A percentile compares a stretch with the other conserved stretches of the same genome.
These are phyloP conservation scores for Cordyceps farinosa DNA, from an alignment of 2,329 filamentous ascomycete species.

Conservation along the genomic window DNA sequence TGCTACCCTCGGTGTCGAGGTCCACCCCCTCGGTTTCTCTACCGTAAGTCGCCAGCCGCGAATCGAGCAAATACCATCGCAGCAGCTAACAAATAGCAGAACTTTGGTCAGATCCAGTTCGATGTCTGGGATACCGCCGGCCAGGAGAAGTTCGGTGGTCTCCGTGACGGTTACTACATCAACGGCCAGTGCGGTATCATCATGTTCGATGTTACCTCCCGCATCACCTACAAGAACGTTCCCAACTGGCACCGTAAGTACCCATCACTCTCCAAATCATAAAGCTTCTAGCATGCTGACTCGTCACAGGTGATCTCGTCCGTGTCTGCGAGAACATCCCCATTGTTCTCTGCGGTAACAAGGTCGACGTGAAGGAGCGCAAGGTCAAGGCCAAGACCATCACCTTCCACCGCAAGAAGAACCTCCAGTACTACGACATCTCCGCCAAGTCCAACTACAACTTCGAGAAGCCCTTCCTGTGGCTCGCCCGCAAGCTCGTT, in stretches of 20 bases:
- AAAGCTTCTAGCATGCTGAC: not conserved
- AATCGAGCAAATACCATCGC: conserved; percentile 23
- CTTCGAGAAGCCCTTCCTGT: conserved; percentile 99
- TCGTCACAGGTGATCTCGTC: conserved; percentile 77
- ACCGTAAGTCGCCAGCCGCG: conserved; percentile 66
- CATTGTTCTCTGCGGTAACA: conserved; percentile 98
- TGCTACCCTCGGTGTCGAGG: conserved; percentile 97
- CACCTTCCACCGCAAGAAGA: conserved; percentile 99
- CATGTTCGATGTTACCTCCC: conserved; percentile 99
- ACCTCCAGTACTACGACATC: conserved; percentile 99
- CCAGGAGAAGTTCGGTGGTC: conserved; percentile 99
- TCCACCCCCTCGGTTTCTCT: conserved; percentile 95
- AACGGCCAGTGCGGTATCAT: conserved; percentile 99
- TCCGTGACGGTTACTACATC: conserved; percentile 99
- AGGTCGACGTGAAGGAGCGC: conserved; percentile 99
- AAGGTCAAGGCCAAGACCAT: conserved; percentile 99
- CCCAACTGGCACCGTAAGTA: conserved; percentile 99
- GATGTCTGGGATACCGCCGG: conserved; percentile 99
- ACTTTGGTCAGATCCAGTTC: conserved; percentile 95
- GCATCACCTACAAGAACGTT: conserved; percentile 99
- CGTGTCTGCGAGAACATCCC: conserved; percentile 99
- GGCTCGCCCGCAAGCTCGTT: conserved; percentile 97
- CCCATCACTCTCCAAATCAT: not conserved
- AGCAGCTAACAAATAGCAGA: conserved; percentile 48
- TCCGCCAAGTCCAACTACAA: conserved; percentile 99